Conservation (phyloP, 1,284 basidiomycete species). For the Kwoniella shivajii region DNA sequence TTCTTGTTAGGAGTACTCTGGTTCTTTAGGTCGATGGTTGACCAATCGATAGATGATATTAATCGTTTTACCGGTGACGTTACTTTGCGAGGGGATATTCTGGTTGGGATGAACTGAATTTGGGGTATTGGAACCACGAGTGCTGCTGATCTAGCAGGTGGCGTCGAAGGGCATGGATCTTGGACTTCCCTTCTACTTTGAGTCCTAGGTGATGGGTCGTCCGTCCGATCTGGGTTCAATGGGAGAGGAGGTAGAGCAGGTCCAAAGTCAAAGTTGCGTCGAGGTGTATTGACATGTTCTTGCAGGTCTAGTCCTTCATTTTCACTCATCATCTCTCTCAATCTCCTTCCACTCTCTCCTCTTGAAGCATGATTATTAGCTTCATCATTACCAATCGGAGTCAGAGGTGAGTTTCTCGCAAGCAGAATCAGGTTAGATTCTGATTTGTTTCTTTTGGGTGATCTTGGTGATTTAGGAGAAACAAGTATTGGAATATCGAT, state of each 20-base stretch:
- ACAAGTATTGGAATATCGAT: constrained; percentile 13
- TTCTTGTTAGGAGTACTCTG: neutral
- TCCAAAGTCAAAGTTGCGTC: neutral
- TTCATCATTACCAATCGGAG: no score
- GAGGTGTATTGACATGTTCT: neutral
- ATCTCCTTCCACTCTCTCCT: neutral
- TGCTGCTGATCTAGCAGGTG: neutral
- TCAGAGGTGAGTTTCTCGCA: neutral
- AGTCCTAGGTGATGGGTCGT: neutral
- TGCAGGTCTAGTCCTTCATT: neutral
- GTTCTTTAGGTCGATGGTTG: neutral
- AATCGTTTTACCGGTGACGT: constrained; percentile 4
- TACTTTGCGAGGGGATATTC: neutral
- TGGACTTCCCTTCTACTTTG: no score
- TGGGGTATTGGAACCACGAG: neutral
- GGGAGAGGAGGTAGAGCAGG: no score
- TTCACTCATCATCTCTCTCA: neutral
- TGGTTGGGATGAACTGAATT: neutral
- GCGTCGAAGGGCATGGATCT: neutral
- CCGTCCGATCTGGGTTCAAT: neutral
- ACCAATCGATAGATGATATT: constrained; percentile 12
- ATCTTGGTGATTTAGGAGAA: constrained; percentile 11
- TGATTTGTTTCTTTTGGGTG: constrained; percentile 8
- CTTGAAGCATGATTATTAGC: neutral
- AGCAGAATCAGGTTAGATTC: constrained; percentile 2